These are phyloP conservation scores for Gonapodya sp. DNA, from an alignment of 192 early-diverging fungal species.

Conservation along the genomic window DNA sequence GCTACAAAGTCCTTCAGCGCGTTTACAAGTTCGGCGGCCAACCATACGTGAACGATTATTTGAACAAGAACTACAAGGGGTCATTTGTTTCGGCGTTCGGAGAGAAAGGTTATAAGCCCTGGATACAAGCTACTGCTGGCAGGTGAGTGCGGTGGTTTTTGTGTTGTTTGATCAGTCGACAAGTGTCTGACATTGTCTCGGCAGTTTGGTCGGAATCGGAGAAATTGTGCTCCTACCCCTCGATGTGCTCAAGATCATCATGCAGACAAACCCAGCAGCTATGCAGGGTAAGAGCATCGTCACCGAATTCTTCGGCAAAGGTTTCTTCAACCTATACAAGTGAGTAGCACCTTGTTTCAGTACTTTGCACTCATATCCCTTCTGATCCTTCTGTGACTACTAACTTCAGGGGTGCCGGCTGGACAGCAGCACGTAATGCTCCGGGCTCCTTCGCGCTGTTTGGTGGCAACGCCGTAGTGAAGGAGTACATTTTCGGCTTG, in stretches of 20 bases:
- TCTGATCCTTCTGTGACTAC: too few species aligned
- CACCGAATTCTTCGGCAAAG: conserved; percentile 75
- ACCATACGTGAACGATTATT: conserved; percentile 86
- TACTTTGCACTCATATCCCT: too few species aligned
- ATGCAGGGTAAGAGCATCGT: conserved; percentile 75
- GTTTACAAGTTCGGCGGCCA: conserved; percentile 99
- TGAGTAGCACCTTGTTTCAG: conserved; percentile 19
- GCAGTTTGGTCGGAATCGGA: conserved; percentile 87
- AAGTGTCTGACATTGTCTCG: too few species aligned
- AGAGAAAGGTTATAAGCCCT: conserved; percentile 87
- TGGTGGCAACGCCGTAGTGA: conserved; percentile 78
- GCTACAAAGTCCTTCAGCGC: conserved; percentile 96
- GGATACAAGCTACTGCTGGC: conserved; percentile 97
- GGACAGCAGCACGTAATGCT: conserved; percentile 96
- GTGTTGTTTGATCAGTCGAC: too few species aligned
- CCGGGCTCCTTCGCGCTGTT: conserved; percentile 94
- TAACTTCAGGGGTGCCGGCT: conserved; percentile 68
- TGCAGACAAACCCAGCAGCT: conserved; percentile 83
- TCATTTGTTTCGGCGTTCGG: conserved; percentile 75
- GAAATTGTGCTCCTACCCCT: conserved; percentile 93
- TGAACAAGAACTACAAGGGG: conserved; percentile 71
- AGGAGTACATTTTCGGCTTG: conserved; percentile 84
- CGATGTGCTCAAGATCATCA: conserved; percentile 97
- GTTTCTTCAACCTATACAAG: conserved; percentile 78
- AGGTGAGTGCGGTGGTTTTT: conserved; percentile 28